Evolutionary conservation across 1,284 basidiomycete species (phyloP).

Genomic region (Leccinum fallax): DNA sequence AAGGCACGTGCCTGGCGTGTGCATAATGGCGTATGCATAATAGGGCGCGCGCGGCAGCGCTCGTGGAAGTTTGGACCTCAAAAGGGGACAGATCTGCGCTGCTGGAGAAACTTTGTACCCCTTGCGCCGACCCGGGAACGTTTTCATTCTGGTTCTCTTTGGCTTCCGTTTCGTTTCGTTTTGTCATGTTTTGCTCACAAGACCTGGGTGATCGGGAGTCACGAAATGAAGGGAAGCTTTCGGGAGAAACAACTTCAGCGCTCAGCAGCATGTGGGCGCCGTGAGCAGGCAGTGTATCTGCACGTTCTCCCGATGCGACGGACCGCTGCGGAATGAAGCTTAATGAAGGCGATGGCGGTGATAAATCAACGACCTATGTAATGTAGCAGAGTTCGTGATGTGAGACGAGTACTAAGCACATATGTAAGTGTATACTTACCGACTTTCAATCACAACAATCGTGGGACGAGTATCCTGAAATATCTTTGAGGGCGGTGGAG

Average conservation of each 20-base stretch:
- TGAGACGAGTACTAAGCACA: not conserved
- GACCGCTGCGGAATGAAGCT: not conserved
- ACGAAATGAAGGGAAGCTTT: no score
- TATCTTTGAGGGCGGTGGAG: conserved; percentile 32
- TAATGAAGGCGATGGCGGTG: not conserved
- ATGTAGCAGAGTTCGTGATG: not conserved
- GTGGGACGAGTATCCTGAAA: not conserved
- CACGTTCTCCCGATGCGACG: not conserved
- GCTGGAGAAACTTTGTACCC: not conserved
- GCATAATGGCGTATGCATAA: not conserved
- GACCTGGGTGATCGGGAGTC: not conserved
- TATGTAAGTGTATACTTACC: not conserved
- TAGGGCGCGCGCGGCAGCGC: not conserved
- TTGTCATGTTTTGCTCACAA: not conserved
- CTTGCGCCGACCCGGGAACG: not conserved
- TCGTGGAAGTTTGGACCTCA: not conserved
- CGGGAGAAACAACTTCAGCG: no score
- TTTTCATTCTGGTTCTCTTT: not conserved
- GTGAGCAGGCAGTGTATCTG: not conserved
- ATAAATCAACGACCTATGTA: not conserved
- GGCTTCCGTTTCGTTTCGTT: not conserved
- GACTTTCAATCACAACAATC: not conserved
- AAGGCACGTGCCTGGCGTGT: not conserved
- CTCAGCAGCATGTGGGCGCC: not conserved
- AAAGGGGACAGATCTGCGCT: not conserved